A percentile compares a stretch with the other conserved stretches of the same genome.
Evolutionary conservation across 129 eudicot species (phyloP).

Genomic region (Ambrosia trifida): DNA sequence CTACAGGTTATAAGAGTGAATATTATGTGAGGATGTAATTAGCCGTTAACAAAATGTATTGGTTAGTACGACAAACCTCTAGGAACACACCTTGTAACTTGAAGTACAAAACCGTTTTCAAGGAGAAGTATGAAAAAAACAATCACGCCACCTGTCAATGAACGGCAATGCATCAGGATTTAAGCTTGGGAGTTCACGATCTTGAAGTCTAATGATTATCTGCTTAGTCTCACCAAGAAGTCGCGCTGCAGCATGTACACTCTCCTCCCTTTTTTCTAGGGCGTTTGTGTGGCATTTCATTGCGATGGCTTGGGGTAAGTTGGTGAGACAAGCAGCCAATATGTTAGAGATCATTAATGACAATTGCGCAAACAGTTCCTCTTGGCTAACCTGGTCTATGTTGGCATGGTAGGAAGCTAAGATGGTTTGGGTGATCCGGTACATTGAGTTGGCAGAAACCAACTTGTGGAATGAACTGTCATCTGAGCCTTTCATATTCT

Average conservation of each 20-base stretch:
- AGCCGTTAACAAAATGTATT: too few species aligned
- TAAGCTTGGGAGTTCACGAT: background rate
- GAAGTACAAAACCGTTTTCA: background rate
- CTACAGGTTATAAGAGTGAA: too few species aligned
- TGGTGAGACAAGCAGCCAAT: slow-evolving; percentile 18
- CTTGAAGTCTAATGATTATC: background rate
- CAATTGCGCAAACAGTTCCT: background rate
- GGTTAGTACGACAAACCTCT: background rate
- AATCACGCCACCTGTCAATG: slow-evolving; percentile 1
- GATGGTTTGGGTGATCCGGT: slow-evolving; percentile 6
- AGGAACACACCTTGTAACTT: background rate
- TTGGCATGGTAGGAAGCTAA: background rate
- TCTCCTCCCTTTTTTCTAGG: background rate
- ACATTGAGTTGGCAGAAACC: slow-evolving; percentile 1
- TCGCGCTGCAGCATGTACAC: slow-evolving; percentile 3
- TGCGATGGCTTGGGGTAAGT: slow-evolving; percentile 3
- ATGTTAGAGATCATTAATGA: background rate
- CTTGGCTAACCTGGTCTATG: slow-evolving; percentile 1
- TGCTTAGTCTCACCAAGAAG: slow-evolving; percentile 12
- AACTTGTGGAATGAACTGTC: background rate
- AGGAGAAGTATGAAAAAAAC: background rate
- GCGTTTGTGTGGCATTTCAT: background rate
- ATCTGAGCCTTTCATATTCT: background rate
- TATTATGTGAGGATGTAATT: too few species aligned
- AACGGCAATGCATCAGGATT: background rate